A percentile compares a stretch with the other conserved stretches of the same genome.
These are phyloP conservation scores for button mushroom (Agaricus bisporus) DNA, from an alignment of 768 basidiomycete genomes.

Conservation along the genomic window DNA sequence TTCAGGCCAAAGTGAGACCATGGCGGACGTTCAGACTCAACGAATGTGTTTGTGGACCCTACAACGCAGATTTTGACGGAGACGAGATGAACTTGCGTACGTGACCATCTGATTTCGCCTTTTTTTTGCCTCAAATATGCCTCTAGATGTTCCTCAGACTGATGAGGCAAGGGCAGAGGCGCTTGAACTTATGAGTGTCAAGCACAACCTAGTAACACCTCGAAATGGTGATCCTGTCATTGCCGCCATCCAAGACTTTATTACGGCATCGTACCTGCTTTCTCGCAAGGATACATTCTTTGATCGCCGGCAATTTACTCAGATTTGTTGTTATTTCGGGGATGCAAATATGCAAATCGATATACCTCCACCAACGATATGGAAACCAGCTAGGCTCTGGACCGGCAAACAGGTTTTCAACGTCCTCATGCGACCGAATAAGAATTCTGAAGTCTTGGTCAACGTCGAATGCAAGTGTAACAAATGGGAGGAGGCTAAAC, in stretches of 20 bases:
- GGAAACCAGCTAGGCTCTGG: conserved; percentile 92
- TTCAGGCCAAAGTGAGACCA: conserved; percentile 81
- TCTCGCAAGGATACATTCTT: conserved; percentile 91
- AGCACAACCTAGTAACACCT: conserved; percentile 95
- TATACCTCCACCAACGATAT: conserved; percentile 89
- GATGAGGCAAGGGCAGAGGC: conserved; percentile 98
- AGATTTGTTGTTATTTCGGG: conserved; percentile 91
- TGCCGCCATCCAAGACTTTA: conserved; percentile 99
- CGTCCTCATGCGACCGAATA: conserved; percentile 93
- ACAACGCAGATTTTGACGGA: conserved; percentile 99
- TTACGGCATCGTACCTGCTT: conserved; percentile 95
- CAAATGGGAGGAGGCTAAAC: conserved; percentile 73
- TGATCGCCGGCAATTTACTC: conserved; percentile 90
- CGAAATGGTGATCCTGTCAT: conserved; percentile 99
- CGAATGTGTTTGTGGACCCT: conserved; percentile 98
- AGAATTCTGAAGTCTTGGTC: conserved; percentile 71
- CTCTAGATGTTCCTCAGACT: conserved; percentile 91
- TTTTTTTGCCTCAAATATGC: background rate
- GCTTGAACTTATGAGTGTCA: conserved; percentile 93
- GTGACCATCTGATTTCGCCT: conserved; percentile 19
- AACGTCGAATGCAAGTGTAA: conserved; percentile 97
- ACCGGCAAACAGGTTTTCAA: conserved; percentile 99
- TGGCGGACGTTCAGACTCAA: conserved; percentile 98
- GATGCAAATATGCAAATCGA: conserved; percentile 93
- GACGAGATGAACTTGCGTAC: conserved; percentile 99